Percentiles rank a stretch among this genome's conserved stretches.
Conservation (phyloP, 1,139 yeast species). For the Sugiyamaella paludigena region DNA sequence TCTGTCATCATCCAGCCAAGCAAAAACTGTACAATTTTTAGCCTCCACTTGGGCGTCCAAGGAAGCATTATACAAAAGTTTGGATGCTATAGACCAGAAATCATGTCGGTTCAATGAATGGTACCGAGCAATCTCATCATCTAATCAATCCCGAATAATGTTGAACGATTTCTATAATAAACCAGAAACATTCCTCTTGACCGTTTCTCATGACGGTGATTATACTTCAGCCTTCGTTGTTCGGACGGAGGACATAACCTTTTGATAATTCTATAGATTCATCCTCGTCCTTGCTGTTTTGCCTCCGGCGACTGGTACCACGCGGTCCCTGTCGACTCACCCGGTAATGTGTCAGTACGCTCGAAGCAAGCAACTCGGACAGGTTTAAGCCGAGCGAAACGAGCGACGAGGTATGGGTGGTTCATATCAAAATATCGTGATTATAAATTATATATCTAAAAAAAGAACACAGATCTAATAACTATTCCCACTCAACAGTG, state of each 20-base stretch:
- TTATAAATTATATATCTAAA: conserved; percentile 7
- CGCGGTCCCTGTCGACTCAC: neutral
- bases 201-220: conserved; percentile 68
- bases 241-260: conserved; percentile 14
- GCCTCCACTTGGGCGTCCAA: conserved; percentile 74
- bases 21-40: conserved; percentile 33
- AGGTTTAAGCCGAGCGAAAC: neutral
- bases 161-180: conserved; percentile 29
- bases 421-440: conserved; percentile 1
- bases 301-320: conserved; percentile 1
- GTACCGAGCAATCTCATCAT: conserved; percentile 43
- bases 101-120: conserved; percentile 58
- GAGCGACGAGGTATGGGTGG: neutral
- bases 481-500: conserved; percentile 97
- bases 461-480: no score
- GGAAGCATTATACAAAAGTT: conserved; percentile 69
- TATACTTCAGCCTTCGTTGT: conserved; percentile 38
- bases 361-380: no score
- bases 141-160: conserved; percentile 22
- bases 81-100: conserved; percentile 50
- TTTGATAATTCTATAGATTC: neutral
- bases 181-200: conserved; percentile 51
- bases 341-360: neutral
- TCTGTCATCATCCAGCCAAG: neutral
- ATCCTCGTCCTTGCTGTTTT: neutral